Percentiles rank a stretch among this genome's conserved stretches.
These are phyloP conservation scores for Mimosa pudica DNA, from an alignment of 306 rosid genomes.

Conservation along the genomic window DNA sequence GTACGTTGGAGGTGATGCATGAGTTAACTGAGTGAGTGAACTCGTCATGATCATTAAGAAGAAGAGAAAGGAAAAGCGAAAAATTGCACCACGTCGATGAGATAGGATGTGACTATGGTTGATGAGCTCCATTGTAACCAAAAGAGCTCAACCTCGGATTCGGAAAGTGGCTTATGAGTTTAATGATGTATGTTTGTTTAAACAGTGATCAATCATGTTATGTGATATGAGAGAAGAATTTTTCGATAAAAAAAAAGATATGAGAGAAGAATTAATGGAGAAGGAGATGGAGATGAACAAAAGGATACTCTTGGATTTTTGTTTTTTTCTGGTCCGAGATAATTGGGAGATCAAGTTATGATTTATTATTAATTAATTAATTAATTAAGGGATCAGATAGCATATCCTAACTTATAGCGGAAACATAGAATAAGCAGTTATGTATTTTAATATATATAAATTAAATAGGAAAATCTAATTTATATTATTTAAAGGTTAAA, in stretches of 20 bases:
- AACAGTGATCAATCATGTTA: neutral
- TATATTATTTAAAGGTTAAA: no score
- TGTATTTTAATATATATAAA: no score
- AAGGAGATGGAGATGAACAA: slow-evolving; percentile 7
- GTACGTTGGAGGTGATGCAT: slow-evolving; percentile 63
- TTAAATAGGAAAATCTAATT: no score
- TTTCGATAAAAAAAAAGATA: no score
- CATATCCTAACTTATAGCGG: no score
- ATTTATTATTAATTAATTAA: no score
- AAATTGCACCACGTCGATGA: slow-evolving; percentile 43
- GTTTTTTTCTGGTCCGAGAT: no score
- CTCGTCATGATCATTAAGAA: slow-evolving; percentile 46
- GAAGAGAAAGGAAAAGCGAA: slow-evolving; percentile 49
- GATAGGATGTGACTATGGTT: slow-evolving; percentile 37
- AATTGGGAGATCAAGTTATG: no score
- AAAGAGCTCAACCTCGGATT: slow-evolving; percentile 46
- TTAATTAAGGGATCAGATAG: no score
- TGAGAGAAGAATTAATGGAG: slow-evolving; percentile 19
- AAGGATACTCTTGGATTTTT: neutral
- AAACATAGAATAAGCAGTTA: no score
- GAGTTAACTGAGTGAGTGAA: slow-evolving; percentile 48
- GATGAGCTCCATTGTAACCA: slow-evolving; percentile 43
- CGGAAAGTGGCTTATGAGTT: neutral
- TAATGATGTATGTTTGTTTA: neutral
- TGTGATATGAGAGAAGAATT: neutral